phyloP scores from a whole-genome alignment of 371 early-diverging fungal genomes.

The Rhizopus sp. region DNA sequence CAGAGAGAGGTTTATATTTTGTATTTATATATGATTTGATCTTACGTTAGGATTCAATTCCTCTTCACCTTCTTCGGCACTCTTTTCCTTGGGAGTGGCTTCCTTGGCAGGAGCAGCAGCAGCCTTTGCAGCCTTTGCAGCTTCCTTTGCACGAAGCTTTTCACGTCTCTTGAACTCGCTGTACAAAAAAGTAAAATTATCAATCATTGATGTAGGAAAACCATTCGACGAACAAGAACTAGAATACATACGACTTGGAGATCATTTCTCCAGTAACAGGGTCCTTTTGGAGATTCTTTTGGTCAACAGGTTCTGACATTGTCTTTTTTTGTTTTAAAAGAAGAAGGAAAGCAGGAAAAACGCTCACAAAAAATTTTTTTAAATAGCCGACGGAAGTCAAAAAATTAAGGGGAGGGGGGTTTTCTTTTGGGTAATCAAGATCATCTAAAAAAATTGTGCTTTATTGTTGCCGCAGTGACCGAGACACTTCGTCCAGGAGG shows the following conservation, averaged over 20 bases:
- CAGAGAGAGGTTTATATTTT: background rate
- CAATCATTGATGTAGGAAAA: background rate
- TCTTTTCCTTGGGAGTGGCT: constrained; percentile 61
- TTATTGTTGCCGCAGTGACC: constrained; percentile 23
- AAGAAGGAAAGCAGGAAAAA: constrained; percentile 4
- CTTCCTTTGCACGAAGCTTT: constrained; percentile 89
- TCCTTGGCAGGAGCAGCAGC: constrained; percentile 64
- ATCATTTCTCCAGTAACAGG: constrained; percentile 93
- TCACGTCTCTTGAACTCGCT: constrained; percentile 93
- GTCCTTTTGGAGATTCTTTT: constrained; percentile 81
- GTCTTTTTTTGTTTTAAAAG: background rate
- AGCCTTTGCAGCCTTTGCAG: constrained; percentile 74
- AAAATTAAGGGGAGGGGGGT: constrained; percentile 4
- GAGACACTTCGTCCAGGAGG: constrained; percentile 63
- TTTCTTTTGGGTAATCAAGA: background rate
- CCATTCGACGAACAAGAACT: background rate
- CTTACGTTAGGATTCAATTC: constrained; percentile 83
- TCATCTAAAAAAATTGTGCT: background rate
- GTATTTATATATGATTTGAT: constrained; percentile 6
- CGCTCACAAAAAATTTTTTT: background rate
- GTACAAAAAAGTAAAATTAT: constrained; percentile 5
- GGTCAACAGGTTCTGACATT: constrained; percentile 36
- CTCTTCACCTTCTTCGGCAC: constrained; percentile 77
- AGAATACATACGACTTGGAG: constrained; percentile 82
- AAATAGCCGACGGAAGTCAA: background rate